Evolutionary conservation across 1,284 basidiomycete genomes (phyloP).

Genomic region (Thelephora terrestris): DNA sequence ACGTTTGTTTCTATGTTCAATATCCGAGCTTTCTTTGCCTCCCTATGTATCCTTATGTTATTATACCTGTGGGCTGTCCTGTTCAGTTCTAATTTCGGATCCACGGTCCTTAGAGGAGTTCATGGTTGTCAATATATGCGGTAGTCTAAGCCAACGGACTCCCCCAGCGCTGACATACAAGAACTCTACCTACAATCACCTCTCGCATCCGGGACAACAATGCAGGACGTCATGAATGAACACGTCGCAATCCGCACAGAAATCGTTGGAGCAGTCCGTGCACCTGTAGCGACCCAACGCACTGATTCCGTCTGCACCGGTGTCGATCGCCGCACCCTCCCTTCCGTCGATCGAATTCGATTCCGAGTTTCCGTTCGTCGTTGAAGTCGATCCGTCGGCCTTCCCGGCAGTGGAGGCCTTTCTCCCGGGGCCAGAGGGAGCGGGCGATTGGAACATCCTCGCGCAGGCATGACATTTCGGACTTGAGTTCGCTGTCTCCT

Average conservation of each 20-base stretch:
- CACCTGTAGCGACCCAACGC: constrained; percentile 74
- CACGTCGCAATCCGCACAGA: constrained; percentile 58
- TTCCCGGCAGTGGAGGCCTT: no score
- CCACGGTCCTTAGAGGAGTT: no score
- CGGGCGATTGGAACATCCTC: constrained; percentile 42
- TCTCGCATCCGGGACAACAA: constrained; percentile 44
- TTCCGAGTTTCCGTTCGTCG: no score
- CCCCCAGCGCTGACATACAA: no score
- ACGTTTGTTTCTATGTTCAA: no score
- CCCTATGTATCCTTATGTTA: no score
- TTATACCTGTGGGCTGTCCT: no score
- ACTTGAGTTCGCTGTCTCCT: constrained; percentile 24
- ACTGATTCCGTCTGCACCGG: constrained; percentile 56
- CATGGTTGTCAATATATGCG: no score
- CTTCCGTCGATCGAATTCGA: no score
- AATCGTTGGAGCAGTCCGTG: constrained; percentile 38
- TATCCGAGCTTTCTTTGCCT: no score
- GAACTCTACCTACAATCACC: constrained; percentile 18
- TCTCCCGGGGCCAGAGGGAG: constrained; percentile 14
- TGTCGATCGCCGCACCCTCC: constrained; percentile 9
- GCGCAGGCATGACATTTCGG: constrained; percentile 65
- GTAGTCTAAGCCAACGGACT: no score
- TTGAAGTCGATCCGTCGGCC: constrained; percentile 12
- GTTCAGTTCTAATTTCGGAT: no score
- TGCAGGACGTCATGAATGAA: constrained; percentile 54